phyloP scores from a whole-genome alignment of 176 grass and related monocot genomes.

The Triticum urartu region DNA sequence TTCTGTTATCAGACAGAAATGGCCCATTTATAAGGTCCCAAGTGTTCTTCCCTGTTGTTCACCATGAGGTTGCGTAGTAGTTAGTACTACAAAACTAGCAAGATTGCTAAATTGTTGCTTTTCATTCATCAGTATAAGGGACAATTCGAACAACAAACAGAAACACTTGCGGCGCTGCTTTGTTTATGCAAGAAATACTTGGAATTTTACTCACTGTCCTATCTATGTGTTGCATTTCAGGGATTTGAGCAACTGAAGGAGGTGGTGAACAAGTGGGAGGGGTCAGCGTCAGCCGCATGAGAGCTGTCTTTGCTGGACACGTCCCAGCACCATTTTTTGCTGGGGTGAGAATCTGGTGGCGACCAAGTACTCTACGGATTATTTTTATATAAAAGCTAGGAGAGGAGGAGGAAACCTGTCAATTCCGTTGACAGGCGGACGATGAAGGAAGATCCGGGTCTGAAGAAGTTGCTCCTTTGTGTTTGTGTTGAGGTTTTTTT shows the following conservation, averaged over 20 bases:
- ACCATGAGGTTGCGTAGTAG: not conserved
- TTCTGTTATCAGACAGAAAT: not conserved
- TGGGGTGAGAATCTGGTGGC: not conserved
- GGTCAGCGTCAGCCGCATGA: conserved; percentile 43
- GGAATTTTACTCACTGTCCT: not conserved
- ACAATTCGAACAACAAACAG: not conserved
- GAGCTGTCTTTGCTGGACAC: not conserved
- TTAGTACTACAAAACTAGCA: not conserved
- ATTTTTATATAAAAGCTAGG: not conserved
- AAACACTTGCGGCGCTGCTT: not conserved
- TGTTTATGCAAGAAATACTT: not conserved
- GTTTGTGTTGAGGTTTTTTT: not conserved
- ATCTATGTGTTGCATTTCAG: conserved; percentile 32
- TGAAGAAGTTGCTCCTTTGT: not conserved
- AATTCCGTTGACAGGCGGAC: conserved; percentile 41
- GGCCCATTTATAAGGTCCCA: not conserved
- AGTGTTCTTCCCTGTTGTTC: not conserved
- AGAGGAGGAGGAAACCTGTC: not conserved
- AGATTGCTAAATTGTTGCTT: not conserved
- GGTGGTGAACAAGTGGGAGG: conserved; percentile 61
- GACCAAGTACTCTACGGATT: not conserved
- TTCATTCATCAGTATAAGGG: not conserved
- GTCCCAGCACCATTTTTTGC: conserved; percentile 17
- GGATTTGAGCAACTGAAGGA: conserved; percentile 88
- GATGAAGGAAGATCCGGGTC: not conserved